phyloP scores from a whole-genome alignment of 371 early-diverging fungal species.

The Lichtheimia hyalospora region DNA sequence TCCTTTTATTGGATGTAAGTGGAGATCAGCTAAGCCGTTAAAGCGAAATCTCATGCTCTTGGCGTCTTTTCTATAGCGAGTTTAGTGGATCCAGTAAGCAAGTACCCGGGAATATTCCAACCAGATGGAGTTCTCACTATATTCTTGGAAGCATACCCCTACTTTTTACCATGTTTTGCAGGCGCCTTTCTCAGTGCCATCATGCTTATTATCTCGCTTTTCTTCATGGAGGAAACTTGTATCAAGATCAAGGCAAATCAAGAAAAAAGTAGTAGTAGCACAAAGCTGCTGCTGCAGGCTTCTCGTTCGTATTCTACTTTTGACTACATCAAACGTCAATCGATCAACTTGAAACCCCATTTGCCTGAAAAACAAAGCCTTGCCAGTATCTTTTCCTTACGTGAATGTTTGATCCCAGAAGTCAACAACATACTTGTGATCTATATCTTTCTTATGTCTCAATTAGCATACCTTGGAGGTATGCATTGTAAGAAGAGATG shows the following conservation, averaged over 20 bases:
- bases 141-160: conserved; percentile 73
- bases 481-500: not conserved
- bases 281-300: not conserved
- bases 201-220: conserved; percentile 65
- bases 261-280: not conserved
- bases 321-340: not conserved
- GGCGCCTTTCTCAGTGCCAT: conserved; percentile 59
- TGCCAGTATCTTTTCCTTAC: conserved; percentile 17
- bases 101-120: conserved; percentile 71
- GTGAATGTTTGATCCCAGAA: conserved; percentile 28
- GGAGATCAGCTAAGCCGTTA: no score
- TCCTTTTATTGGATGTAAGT: conserved; percentile 69
- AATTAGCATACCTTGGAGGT: conserved; percentile 43
- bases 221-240: conserved; percentile 76
- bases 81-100: conserved; percentile 72
- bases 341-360: no score
- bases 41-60: no score
- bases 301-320: conserved; percentile 4
- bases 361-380: not conserved
- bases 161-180: conserved; percentile 83
- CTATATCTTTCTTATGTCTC: conserved; percentile 31
- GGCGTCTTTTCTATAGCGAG: conserved; percentile 14
- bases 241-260: not conserved
- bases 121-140: conserved; percentile 32
- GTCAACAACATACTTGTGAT: conserved; percentile 30